These are phyloP conservation scores for Suaeda aralocaspica DNA, from an alignment of 148 eudicot species.

Conservation along the genomic window DNA sequence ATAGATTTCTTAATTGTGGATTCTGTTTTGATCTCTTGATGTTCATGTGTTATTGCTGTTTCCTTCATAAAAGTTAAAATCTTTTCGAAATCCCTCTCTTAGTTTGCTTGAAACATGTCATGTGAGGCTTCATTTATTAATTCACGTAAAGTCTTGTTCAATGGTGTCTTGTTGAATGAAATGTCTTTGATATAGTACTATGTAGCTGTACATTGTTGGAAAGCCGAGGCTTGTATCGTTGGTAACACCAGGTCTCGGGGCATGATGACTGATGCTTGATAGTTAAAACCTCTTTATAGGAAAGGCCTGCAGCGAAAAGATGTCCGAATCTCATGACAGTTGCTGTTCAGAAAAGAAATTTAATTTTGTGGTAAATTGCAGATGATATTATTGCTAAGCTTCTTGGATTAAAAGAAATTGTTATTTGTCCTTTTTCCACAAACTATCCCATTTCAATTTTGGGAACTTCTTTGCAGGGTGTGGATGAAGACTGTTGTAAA, in stretches of 20 bases:
- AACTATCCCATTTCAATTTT: slow-evolving; percentile 13
- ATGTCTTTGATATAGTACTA: not conserved
- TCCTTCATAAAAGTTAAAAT: not conserved
- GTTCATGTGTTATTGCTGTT: not conserved
- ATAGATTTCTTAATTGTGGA: not conserved
- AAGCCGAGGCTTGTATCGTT: slow-evolving; percentile 6
- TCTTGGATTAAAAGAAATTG: not conserved
- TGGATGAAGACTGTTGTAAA: slow-evolving; percentile 28
- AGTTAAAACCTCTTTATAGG: slow-evolving; percentile 39
- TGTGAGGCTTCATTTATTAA: not conserved
- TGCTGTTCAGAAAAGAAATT: slow-evolving; percentile 34
- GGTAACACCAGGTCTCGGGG: not conserved
- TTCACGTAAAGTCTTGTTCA: no score
- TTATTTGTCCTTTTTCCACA: not conserved
- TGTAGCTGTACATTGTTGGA: not conserved
- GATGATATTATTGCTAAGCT: not conserved
- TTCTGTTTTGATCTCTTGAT: not conserved
- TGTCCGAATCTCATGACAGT: slow-evolving; percentile 30
- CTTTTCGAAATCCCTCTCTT: no score
- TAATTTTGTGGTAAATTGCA: slow-evolving; percentile 35
- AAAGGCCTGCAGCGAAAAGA: slow-evolving; percentile 23
- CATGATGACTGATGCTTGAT: slow-evolving; percentile 16
- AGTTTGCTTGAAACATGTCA: not conserved
- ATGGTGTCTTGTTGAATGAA: no score
- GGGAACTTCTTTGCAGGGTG: slow-evolving; percentile 33